Percentiles rank a stretch among this genome's conserved stretches.
phyloP scores from a whole-genome alignment of 164 flowering plant species.

The Taxillus chinensis region DNA sequence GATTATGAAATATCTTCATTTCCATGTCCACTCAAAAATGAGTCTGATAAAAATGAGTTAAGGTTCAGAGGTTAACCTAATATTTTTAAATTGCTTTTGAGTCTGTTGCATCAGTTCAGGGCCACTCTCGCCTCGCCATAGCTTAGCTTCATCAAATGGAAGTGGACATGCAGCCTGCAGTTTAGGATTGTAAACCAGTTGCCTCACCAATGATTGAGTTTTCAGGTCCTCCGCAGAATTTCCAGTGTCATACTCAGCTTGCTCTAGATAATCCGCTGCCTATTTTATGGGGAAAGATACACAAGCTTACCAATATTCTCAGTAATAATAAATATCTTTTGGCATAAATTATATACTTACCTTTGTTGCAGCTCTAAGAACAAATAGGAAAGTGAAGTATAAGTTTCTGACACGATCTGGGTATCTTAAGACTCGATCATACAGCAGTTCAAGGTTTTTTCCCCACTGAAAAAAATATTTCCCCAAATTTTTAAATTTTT shows the following conservation, averaged over 20 bases:
- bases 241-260: slow-evolving; percentile 91
- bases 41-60: background rate
- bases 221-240: slow-evolving; percentile 75
- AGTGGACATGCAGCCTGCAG: slow-evolving; percentile 83
- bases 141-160: slow-evolving; percentile 95
- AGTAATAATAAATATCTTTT: background rate
- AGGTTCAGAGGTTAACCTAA: slow-evolving; percentile 43
- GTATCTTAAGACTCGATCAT: slow-evolving; percentile 74
- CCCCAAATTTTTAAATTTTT: too few relatives aligned
- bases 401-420: slow-evolving; percentile 85
- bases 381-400: slow-evolving; percentile 93
- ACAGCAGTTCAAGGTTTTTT: slow-evolving; percentile 55
- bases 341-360: slow-evolving; percentile 28
- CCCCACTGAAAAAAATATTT: slow-evolving; percentile 66
- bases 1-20: too few relatives aligned
- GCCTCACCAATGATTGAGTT: slow-evolving; percentile 67
- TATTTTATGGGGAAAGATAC: slow-evolving; percentile 14
- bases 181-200: slow-evolving; percentile 62
- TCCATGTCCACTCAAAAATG: background rate
- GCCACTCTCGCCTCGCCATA: slow-evolving; percentile 94
- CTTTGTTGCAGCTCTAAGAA: slow-evolving; percentile 92
- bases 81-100: slow-evolving; percentile 85
- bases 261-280: slow-evolving; percentile 88
- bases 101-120: slow-evolving; percentile 81
- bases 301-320: background rate